Evolutionary conservation across 2,329 filamentous ascomycete genomes (phyloP).

Genomic region (Fusarium sp.): DNA sequence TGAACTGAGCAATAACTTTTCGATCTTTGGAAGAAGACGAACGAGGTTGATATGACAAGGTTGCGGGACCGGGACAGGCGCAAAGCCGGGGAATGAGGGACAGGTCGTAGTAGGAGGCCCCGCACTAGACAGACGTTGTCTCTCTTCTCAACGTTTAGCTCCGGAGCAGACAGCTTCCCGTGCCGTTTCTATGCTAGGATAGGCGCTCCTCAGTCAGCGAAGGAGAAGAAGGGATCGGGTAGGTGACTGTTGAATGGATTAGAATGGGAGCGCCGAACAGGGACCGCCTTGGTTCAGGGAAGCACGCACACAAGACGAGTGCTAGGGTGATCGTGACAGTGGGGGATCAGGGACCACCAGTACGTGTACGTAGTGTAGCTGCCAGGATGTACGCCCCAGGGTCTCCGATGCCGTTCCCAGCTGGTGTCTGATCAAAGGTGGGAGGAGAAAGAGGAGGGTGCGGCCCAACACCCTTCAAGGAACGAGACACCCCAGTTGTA

Average conservation of each 20-base stretch:
- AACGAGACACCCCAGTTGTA: conserved; percentile 38
- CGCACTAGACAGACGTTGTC: conserved; percentile 48
- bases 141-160: conserved; percentile 48
- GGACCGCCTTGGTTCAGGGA: conserved; percentile 42
- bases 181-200: conserved; percentile 42
- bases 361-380: conserved; percentile 30
- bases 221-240: conserved; percentile 37
- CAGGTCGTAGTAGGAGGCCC: conserved; percentile 40
- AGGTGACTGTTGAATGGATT: conserved; percentile 42
- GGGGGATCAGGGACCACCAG: conserved; percentile 46
- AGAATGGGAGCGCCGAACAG: conserved; percentile 39
- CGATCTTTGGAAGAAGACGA: conserved; percentile 35
- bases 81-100: conserved; percentile 42
- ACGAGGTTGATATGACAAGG: conserved; percentile 41
- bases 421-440: conserved; percentile 31
- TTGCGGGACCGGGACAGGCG: conserved; percentile 44
- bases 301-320: conserved; percentile 40
- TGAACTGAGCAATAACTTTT: conserved; percentile 27
- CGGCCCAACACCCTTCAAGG: conserved; percentile 21
- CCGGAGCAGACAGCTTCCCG: conserved; percentile 40
- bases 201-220: conserved; percentile 43
- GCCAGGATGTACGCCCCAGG: conserved; percentile 34
- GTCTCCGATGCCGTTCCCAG: conserved; percentile 43
- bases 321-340: conserved; percentile 33
- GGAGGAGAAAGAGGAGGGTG: conserved; percentile 34